Conservation (phyloP, 1,139 yeast species). For the Lodderomyces oxycetoniae region DNA sequence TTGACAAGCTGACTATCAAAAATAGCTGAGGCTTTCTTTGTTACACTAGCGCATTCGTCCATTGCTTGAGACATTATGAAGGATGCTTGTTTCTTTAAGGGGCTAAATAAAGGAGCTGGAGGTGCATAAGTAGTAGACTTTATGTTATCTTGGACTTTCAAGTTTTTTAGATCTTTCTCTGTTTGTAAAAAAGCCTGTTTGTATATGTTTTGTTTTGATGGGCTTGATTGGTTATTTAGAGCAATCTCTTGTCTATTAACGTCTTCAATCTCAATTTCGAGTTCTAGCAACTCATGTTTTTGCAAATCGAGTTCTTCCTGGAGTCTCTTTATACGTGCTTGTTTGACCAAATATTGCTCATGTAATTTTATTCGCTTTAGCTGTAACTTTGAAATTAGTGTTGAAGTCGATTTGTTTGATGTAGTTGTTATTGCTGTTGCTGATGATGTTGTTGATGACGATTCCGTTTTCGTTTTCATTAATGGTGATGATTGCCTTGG, state of each 20-base stretch:
- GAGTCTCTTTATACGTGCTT: conserved; percentile 21
- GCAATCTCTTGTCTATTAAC: conserved; percentile 2
- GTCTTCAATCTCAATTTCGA: conserved; percentile 12
- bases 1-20: conserved; percentile 5
- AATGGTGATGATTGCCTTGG: background rate
- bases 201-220: conserved; percentile 8
- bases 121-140: conserved; percentile 5
- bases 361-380: conserved; percentile 13
- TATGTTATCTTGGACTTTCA: conserved; percentile 3
- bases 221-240: background rate
- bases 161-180: conserved; percentile 10
- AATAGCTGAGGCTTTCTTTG: conserved; percentile 13
- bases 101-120: conserved; percentile 3
- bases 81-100: conserved; percentile 8
- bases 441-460: background rate
- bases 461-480: background rate
- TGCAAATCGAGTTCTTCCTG: conserved; percentile 21
- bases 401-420: background rate
- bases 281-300: conserved; percentile 27
- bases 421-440: background rate
- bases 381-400: background rate
- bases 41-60: conserved; percentile 9
- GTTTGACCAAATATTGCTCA: conserved; percentile 19
- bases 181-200: conserved; percentile 12
- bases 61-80: conserved; percentile 5